Evolutionary conservation across 129 eudicot species (phyloP).

Genomic region (Lonicera japonica): DNA sequence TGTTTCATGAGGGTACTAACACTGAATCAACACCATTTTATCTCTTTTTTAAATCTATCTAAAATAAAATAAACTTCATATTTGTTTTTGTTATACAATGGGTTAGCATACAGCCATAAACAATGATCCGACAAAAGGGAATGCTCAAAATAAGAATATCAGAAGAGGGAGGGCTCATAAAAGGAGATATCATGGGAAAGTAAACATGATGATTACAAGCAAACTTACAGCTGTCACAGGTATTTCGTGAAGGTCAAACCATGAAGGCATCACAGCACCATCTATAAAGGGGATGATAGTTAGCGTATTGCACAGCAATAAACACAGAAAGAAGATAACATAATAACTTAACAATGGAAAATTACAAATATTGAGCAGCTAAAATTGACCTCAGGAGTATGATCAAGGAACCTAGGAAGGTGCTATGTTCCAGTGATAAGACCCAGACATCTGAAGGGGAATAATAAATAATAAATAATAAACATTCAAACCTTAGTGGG

Average conservation of each 20-base stretch:
- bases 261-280: conserved; percentile 93
- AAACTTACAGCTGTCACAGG: conserved; percentile 81
- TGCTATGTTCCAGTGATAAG: neutral
- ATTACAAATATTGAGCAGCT: neutral
- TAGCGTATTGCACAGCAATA: neutral
- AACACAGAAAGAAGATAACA: neutral
- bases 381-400: neutral
- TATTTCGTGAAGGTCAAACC: conserved; percentile 92
- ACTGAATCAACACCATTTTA: no score
- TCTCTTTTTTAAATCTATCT: no score
- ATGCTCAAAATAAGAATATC: neutral
- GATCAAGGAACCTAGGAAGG: neutral
- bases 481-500: neutral
- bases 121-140: neutral
- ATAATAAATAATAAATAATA: no score
- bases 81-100: neutral
- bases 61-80: no score
- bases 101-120: neutral
- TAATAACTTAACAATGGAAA: neutral
- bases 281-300: conserved; percentile 38
- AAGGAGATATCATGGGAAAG: neutral
- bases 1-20: no score
- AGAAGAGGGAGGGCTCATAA: neutral
- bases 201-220: neutral
- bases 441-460: neutral